These are phyloP conservation scores for Sporothrix inflata DNA, from an alignment of 2,329 filamentous ascomycete species.

Conservation along the genomic window DNA sequence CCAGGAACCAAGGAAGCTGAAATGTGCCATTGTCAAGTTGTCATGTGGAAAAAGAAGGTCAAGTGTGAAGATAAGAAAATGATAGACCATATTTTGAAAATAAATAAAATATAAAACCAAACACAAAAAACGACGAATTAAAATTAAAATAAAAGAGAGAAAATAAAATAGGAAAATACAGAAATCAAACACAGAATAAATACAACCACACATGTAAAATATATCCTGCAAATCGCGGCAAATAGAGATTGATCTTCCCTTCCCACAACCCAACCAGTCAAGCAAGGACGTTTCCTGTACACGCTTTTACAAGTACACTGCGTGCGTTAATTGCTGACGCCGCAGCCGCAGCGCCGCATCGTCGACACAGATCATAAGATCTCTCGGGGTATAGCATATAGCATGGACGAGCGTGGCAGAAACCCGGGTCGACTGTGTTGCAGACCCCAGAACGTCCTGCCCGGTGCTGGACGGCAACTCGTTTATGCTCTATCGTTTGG, in stretches of 20 bases:
- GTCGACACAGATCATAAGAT: conserved; percentile 1
- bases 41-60: background rate
- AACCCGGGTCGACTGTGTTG: conserved; percentile 13
- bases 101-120: background rate
- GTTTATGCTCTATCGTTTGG: background rate
- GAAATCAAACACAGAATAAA: background rate
- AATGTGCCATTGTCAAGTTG: background rate
- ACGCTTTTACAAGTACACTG: background rate
- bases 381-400: background rate
- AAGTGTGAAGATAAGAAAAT: background rate
- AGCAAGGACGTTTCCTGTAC: background rate
- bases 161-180: background rate
- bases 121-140: background rate
- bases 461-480: background rate
- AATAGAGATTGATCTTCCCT: background rate
- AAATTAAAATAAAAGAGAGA: background rate
- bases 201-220: background rate
- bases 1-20: background rate
- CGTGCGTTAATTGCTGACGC: conserved; percentile 12
- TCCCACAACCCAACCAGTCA: background rate
- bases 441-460: background rate
- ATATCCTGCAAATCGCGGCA: background rate
- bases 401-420: background rate
- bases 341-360: background rate
- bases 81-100: background rate